Evolutionary conservation across 2,329 filamentous ascomycete genomes (phyloP).

Genomic region (Microthyrium microscopicum): DNA sequence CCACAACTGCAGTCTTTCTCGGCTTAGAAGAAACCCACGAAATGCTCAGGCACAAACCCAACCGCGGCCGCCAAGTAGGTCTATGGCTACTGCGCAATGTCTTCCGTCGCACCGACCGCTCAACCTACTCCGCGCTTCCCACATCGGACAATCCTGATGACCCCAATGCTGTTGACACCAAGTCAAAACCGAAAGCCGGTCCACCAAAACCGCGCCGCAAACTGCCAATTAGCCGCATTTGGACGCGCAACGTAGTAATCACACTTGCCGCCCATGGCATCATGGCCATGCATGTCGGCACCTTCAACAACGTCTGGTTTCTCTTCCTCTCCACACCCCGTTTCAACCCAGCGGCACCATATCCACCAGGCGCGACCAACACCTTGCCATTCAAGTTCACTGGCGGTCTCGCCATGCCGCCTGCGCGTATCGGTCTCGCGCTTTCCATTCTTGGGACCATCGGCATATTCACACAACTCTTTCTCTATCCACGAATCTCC

Average conservation of each 20-base stretch:
- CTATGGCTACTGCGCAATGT: constrained; percentile 20
- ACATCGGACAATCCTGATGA: constrained; percentile 13
- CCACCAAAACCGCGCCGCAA: constrained; percentile 14
- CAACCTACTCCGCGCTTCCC: constrained; percentile 17
- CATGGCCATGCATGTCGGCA: constrained; percentile 30
- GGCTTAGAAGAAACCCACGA: constrained; percentile 43
- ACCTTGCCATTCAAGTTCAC: constrained; percentile 28
- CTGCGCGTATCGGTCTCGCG: constrained; percentile 29
- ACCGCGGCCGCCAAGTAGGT: constrained; percentile 23
- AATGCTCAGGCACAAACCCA: constrained; percentile 21
- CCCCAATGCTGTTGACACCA: constrained; percentile 4
- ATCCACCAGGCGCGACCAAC: constrained; percentile 17
- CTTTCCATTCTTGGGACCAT: constrained; percentile 31
- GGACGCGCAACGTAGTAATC: constrained; percentile 27
- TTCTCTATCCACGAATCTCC: constrained; percentile 27
- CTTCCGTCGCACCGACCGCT: constrained; percentile 12
- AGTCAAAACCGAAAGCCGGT: constrained; percentile 1
- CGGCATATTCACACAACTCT: constrained; percentile 29
- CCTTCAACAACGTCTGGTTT: constrained; percentile 33
- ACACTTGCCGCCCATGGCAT: constrained; percentile 28
- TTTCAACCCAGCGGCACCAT: constrained; percentile 19
- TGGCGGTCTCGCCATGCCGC: constrained; percentile 30
- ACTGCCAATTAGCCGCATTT: constrained; percentile 29
- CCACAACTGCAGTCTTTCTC: constrained; percentile 39
- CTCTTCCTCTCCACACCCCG: constrained; percentile 31